Base-by-base conservation (phyloP, 1,284 basidiomycete species). In the Ceratobasidium papillatum region DNA sequence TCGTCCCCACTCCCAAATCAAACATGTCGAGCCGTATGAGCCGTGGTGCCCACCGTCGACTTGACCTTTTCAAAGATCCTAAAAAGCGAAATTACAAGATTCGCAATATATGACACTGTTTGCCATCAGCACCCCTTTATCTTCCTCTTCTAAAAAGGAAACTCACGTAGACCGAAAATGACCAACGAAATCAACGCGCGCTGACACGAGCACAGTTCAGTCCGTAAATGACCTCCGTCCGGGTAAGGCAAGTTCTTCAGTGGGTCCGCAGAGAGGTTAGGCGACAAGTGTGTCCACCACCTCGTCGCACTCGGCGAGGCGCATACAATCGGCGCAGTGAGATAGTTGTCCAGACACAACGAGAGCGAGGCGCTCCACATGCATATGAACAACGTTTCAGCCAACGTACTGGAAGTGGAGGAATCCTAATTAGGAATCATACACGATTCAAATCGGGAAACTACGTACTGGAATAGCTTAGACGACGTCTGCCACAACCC, bases 311-410 rank as follows among this genome's bases (percentile, higher is more conserved):
- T 86, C 5, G 82, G 77, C 1, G 89, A 84, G 0, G 90, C 87
- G 79, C 95, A 97, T 45, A 91, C 89, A 73, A 96, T 87, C 38
- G 90, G 84, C 34, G 94, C 94, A 2, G 94, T 96, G 82, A 96
- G 94, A 82, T 92, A 95, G 80, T 96, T 94, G 85, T 97, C 94
- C 81, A 96, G 94, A 74, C 89, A 90, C 63, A 96, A 89, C 14
- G 93, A 91, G 58, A 97, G 86, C 43, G 92, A 90, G n/a, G 94
- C 92, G 75, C 93, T 94, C 94, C 95, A 97, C 22, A 93, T 88
- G 82, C 93, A 95, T 76, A 97, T 94, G 80, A 95, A 96, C 63
- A 95, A 84, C 54, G 95, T 91, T 84, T 95, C 94, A 61, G 88
- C 86, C 52, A 94, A 86, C 5, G 93, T 94, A 79, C 68, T 71